Evolutionary conservation across 140 eudicot species (phyloP), one percentile per base, ranked within the genome.

Genomic region (Flaveria floridana): DNA sequence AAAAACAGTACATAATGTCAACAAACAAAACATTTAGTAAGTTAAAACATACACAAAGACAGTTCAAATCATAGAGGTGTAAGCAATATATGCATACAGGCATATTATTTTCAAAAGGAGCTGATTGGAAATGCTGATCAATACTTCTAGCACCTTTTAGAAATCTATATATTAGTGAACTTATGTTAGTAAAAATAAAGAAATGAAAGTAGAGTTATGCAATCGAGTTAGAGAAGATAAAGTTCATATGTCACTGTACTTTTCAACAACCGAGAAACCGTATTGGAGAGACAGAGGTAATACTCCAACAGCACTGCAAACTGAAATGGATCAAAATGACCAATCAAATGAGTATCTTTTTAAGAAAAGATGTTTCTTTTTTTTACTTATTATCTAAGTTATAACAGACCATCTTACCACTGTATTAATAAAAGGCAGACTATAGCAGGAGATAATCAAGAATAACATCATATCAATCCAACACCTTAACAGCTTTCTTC

Each of bases 231-330:
- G 47, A 75, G 34, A 64, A 74, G 65, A 76, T 59, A 68, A 73
- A 52, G 68, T 34, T 42, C n/a, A 66, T 25, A 47, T 65, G 83
- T 74, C 83, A 84, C 80, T 63, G 71, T 93, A 94, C 99, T 85
- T 90, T 68, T 94, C 99, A 82, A 94, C 80, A 56, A 94, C 84
- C 6, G 87, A 74, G 79, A 94, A 94, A 42, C 99, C 99, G 57
- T 94, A 94, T 85, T 94, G 99, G 77, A 94, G 92, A 73, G 99
- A 88, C 63, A 94, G 87, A 70, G 99, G 99, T 81, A 94, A 77
- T 34, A 88, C 97, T 78, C 99, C 99, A 66, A 94, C 99, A 65
- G 99, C 99, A 70, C 99, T 94, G 88, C 99, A 90, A 81, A 94
- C 99, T 94, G 95, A 78, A 87, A 81, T 7, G 53, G 50, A 71